Conservation (phyloP, 2,329 filamentous ascomycete genomes). For the Sporothrix pseudoabietina region DNA sequence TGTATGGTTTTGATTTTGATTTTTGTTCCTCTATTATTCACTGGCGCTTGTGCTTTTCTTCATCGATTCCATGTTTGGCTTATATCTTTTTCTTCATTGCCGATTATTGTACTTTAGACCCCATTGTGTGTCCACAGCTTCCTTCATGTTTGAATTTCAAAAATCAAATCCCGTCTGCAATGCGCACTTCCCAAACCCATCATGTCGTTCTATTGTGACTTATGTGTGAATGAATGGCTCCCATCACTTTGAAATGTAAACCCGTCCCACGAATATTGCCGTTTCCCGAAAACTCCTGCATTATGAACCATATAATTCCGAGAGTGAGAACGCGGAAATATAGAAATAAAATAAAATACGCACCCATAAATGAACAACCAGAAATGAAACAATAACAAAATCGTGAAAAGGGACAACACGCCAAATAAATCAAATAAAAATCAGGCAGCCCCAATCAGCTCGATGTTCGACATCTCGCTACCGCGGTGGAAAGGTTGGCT, state of each 20-base stretch:
- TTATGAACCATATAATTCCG: neutral
- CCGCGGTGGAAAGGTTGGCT: constrained; percentile 1
- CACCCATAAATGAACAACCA: neutral
- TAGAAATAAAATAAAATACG: neutral
- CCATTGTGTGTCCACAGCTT: neutral
- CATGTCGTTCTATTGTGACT: neutral
- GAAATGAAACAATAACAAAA: neutral
- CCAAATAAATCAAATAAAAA: neutral
- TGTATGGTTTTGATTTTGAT: neutral
- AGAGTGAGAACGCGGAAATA: neutral
- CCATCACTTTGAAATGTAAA: neutral
- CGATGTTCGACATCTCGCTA: constrained; percentile 6
- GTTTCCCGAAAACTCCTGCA: neutral
- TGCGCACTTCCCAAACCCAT: neutral
- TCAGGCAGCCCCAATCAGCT: neutral
- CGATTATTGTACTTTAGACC: constrained; percentile 17
- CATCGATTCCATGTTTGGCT: constrained; percentile 13
- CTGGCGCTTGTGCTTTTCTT: constrained; percentile 11
- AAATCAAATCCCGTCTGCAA: neutral
- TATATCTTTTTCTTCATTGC: neutral
- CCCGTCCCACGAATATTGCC: neutral
- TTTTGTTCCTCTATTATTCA: neutral
- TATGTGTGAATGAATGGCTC: too few species aligned
- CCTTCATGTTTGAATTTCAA: constrained; percentile 1
- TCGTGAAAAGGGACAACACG: neutral